phyloP scores from a whole-genome alignment of 2,329 filamentous ascomycete species.

The Aspergillus pseudotamarii region DNA sequence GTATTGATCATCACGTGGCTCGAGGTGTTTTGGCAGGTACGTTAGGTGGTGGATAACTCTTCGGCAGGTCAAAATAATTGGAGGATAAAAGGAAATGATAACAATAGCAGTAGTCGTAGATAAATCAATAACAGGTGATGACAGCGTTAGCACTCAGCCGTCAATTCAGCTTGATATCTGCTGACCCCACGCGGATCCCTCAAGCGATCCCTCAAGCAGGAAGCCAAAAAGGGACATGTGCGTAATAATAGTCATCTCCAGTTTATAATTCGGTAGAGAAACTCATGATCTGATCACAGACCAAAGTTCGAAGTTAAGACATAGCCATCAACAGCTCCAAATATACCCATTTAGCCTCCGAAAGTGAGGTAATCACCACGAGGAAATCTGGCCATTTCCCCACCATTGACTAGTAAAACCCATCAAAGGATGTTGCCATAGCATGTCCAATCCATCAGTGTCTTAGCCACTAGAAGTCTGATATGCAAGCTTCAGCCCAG shows the following conservation, averaged over 20 bases:
- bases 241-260: slow-evolving; percentile 18
- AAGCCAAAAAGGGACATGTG: slow-evolving; percentile 16
- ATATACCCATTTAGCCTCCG: slow-evolving; percentile 1
- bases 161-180: slow-evolving; percentile 18
- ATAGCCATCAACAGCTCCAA: not conserved
- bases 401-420: not conserved
- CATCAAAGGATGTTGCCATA: not conserved
- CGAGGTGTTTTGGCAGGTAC: slow-evolving; percentile 11
- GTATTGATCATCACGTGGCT: slow-evolving; percentile 13
- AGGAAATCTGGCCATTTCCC: not conserved
- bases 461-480: not conserved
- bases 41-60: slow-evolving; percentile 11
- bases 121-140: not conserved
- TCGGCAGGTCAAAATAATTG: not conserved
- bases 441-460: not conserved
- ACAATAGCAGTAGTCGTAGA: not conserved
- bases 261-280: slow-evolving; percentile 5
- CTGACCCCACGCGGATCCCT: slow-evolving; percentile 19
- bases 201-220: slow-evolving; percentile 7
- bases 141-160: not conserved
- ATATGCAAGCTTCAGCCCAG: not conserved
- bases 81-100: not conserved
- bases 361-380: not conserved
- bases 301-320: slow-evolving; percentile 7
- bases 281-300: slow-evolving; percentile 22